These are phyloP conservation scores for Hypoxylon sp. DNA, from an alignment of 2,329 filamentous ascomycete genomes.

Conservation along the genomic window DNA sequence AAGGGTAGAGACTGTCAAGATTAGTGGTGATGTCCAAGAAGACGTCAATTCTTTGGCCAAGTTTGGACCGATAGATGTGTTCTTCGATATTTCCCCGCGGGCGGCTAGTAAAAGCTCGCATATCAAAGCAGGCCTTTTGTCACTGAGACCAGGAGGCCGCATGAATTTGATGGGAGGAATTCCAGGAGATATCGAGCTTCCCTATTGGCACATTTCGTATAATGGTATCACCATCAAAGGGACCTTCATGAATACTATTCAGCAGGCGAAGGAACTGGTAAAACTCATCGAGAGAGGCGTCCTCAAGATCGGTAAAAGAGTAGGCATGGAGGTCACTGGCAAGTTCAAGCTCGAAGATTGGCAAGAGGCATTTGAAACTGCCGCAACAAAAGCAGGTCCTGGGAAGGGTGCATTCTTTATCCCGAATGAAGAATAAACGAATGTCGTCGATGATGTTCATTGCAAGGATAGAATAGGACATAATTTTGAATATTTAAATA, in stretches of 20 bases:
- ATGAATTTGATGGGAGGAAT: conserved; percentile 47
- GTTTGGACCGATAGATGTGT: conserved; percentile 51
- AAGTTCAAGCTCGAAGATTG: conserved; percentile 38
- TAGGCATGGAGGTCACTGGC: conserved; percentile 32
- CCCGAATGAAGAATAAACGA: conserved; percentile 28
- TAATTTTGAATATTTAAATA: too few species aligned
- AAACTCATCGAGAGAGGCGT: conserved; percentile 54
- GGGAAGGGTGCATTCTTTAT: conserved; percentile 33
- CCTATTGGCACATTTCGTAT: conserved; percentile 8
- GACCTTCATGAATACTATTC: conserved; percentile 56
- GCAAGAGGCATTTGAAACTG: conserved; percentile 34
- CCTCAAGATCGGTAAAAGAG: conserved; percentile 27
- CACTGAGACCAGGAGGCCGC: conserved; percentile 49
- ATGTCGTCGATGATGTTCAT: too few species aligned
- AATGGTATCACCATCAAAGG: conserved; percentile 47
- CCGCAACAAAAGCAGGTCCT: conserved; percentile 26
- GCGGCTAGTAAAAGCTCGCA: conserved; percentile 52
- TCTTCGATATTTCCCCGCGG: conserved; percentile 57
- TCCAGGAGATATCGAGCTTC: conserved; percentile 46
- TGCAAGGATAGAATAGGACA: too few species aligned
- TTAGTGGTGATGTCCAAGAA: conserved; percentile 51
- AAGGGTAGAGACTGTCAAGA: conserved; percentile 51
- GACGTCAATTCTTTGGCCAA: conserved; percentile 46
- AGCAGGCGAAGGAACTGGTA: conserved; percentile 51
- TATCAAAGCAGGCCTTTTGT: conserved; percentile 48